A percentile compares a stretch with the other conserved stretches of the same genome.
Conservation (phyloP, 176 grass and related monocot species). For the Aegilops umbellulata region DNA sequence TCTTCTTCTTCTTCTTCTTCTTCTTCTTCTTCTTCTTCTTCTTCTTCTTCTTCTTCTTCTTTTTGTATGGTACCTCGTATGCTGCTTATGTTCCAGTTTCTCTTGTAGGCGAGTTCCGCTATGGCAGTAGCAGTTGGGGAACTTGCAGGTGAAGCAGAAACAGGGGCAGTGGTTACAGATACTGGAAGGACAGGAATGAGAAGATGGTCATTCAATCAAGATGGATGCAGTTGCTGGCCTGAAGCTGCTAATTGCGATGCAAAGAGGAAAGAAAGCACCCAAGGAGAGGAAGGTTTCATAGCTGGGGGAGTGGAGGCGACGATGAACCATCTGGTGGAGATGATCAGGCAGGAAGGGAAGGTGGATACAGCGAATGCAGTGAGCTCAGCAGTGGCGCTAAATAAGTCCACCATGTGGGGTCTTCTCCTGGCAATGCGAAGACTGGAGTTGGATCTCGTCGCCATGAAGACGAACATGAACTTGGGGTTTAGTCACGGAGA, state of each 20-base stretch:
- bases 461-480: too few species aligned
- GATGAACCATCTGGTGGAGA: conserved; percentile 17
- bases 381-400: background rate
- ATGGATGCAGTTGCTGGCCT: conserved; percentile 9
- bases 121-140: conserved; percentile 21
- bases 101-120: conserved; percentile 29
- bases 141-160: conserved; percentile 24
- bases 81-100: too few species aligned
- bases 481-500: too few species aligned
- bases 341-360: conserved; percentile 12
- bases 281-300: background rate
- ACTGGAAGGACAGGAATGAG: conserved; percentile 19
- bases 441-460: too few species aligned
- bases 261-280: background rate
- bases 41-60: too few species aligned
- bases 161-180: conserved; percentile 1
- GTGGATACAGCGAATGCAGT: background rate
- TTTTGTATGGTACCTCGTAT: too few species aligned
- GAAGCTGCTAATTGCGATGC: conserved; percentile 27
- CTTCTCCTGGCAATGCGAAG: background rate
- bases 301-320: conserved; percentile 10
- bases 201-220: background rate
- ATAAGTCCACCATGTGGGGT: background rate
- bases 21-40: too few species aligned
- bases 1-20: too few species aligned